Base-by-base conservation (phyloP, 2,329 filamentous ascomycete genomes). In the Cryphonectria nitschkei region DNA sequence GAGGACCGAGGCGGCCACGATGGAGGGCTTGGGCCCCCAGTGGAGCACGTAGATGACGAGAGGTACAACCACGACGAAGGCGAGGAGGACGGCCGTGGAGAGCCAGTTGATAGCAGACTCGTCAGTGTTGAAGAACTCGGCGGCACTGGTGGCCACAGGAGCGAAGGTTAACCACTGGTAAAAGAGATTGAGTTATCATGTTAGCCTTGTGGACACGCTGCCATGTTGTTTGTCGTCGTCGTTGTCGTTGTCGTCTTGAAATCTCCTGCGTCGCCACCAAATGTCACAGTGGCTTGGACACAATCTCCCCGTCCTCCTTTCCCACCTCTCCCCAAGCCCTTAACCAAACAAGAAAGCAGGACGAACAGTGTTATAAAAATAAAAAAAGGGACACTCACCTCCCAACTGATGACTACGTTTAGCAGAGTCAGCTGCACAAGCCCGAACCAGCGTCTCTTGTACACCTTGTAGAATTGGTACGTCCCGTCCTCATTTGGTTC, bases 361-460 rank as follows among this genome's bases (percentile, higher is more conserved):
- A 34, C 63, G 16, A 22, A 22, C 3, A 26, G 29, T 16, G 14
- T 9, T 37, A 41, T 65, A 39, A 26, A 26, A 26, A 50, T 39
- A 41, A 50, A 68, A 13, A 61, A 64, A 56, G 50, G 65, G 32
- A 34, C 58, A 90, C 93, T 86, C 87, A 96, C 93, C 88, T 97
- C 94, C 95, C 95, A 98, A 77, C 93, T 97, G 58, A 97, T 92
- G 72, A 98, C 89, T 69, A 98, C 91, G 79, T 98, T 99, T 81
- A 98, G 84, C 76, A 98, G 81, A 8, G 94, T 92, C 78, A 98
- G 82, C 81, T 97, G 93, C 32, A 88, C 82, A 67, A 99, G 84
- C 0, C 96, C 96, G 79, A 97, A 93, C 90, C 94, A 99, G 61
- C 96, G 88, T 77, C 94, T 88, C 82, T 92, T 95, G 79, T 98